Base-by-base conservation (phyloP, 768 basidiomycete genomes). In the Mycena venus region DNA sequence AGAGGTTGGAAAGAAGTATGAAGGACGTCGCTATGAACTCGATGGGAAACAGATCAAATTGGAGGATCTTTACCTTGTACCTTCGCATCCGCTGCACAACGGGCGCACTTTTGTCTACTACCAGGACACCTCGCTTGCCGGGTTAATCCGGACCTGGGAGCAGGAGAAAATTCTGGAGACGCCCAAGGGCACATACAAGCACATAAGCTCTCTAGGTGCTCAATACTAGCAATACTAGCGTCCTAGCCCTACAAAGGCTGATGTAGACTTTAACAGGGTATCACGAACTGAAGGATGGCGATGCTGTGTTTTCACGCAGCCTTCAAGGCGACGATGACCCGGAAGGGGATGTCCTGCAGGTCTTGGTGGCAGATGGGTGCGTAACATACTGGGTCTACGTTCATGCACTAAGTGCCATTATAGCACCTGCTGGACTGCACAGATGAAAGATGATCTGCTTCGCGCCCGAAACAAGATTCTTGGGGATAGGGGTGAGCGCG, bases 361-460 rank as follows among this genome's bases (percentile, higher is more conserved):
- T 51, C 4, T 70, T 60, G 69, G 69, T 70, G 2, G 44, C 53
- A 5, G 69, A 34, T n/a, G 25, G 23, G 69, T 70, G 32, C 25
- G 60, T 63, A 44, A 19, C 42, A 15, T 44, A 11, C 15, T 4
- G 6, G 17, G 17, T 19, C 4, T 17, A 21, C 5, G 6, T 6
- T 53, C n/a, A 25, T n/a, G n/a, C n/a, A n/a, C n/a, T n/a, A 53
- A 19, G 14, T 19, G 42, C 6, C 21, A 9, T 27, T 25, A 53
- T n/a, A 23, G 51, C 4, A 53, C 23, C n/a, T 53, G 23, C 5
- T 23, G n/a, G 6, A 53, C 51, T 27, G 23, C 51, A 27, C 5
- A 72, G 19, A 53, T 51, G 36, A 49, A 29, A 9, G 10, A 40
- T 15, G 32, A 21, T 9, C 40, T 65, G n/a, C 40, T 49, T 9